Conservation (phyloP, 163 green algal species). For the Prototheca wickerhamii region DNA sequence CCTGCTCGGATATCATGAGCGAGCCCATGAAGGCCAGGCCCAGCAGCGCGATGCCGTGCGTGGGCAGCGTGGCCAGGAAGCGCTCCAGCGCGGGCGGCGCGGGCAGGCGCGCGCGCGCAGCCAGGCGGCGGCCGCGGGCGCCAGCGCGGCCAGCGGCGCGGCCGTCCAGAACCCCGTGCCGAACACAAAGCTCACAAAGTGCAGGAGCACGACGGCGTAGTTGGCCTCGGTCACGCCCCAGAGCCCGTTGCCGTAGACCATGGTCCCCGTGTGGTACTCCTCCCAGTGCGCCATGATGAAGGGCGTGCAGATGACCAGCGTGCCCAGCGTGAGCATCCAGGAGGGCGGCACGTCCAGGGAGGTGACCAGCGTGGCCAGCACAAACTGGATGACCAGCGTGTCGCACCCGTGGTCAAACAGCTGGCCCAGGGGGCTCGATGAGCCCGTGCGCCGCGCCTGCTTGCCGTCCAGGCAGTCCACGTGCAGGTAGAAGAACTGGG, state of each 20-base stretch:
- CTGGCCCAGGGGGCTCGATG: slow-evolving; percentile 79
- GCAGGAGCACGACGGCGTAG: slow-evolving; percentile 62
- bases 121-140: too few species aligned
- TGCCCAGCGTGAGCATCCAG: slow-evolving; percentile 34
- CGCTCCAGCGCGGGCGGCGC: too few species aligned
- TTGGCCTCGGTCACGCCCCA: slow-evolving; percentile 84
- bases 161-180: slow-evolving; percentile 39
- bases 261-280: slow-evolving; percentile 83
- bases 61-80: not conserved
- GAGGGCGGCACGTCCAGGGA: slow-evolving; percentile 37
- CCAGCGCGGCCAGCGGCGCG: slow-evolving; percentile 6
- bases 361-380: slow-evolving; percentile 42
- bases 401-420: slow-evolving; percentile 95
- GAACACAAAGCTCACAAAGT: slow-evolving; percentile 41
- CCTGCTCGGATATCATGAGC: slow-evolving; percentile 1
- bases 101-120: slow-evolving; percentile 3
- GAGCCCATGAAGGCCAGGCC: slow-evolving; percentile 12
- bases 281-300: slow-evolving; percentile 85
- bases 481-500: slow-evolving; percentile 67
- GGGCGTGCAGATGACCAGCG: slow-evolving; percentile 56
- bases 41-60: slow-evolving; percentile 12
- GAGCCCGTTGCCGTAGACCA: slow-evolving; percentile 75
- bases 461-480: slow-evolving; percentile 84
- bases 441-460: slow-evolving; percentile 79
- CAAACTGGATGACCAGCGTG: slow-evolving; percentile 64